Evolutionary conservation across 495 filamentous ascomycete genomes (phyloP), one percentile per base, ranked within the genome.

Genomic region (Cetradonia linearis): DNA sequence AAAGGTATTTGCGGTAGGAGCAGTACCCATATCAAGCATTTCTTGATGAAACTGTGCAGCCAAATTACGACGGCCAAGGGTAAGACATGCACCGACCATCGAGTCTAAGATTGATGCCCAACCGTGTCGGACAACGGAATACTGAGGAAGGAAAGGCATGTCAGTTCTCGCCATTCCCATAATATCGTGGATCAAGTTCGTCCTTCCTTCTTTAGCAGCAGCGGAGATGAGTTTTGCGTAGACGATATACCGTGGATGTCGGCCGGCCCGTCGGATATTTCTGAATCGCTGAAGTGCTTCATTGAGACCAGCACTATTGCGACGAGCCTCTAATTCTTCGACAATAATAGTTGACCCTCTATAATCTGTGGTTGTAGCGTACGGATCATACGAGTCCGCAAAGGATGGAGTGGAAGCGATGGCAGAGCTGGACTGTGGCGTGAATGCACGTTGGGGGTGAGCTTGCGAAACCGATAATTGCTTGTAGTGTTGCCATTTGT

Each of bases 1-100:
- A 64, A 92, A 98, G 11, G 93, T 98, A 76, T 98, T 98, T 55
- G 93, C 94, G 1, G 93, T 91, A 36, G 94, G 94, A 25, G 90
- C 86, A 65, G 84, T 82, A 53, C 92, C 91, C 76, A 96, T 88
- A 42, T 87, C 82, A 6, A 89, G 79, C 60, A 98, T 80, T 66
- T 98, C 89, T 67, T 90, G 83, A 72, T 97, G 93, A 73, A 86
- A 96, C 64, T 87, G 82, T 63, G 85, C 83, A 60, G 93, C 94
- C 57, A 88, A 73, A 42, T 76, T 74, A 34, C 91, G 86, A 59
- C 90, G 84, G 59, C 91, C 91, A 40, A 89, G 77, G 14, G 83
- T 91, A 58, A 98, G 82, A 66, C 89, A 95, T 20, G 91, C 89
- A 66, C 89, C 89, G 61, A 97, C 86, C 92, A 96, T 96, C 46